phyloP scores from a whole-genome alignment of 768 basidiomycete species.

The Kwoniella pini region DNA sequence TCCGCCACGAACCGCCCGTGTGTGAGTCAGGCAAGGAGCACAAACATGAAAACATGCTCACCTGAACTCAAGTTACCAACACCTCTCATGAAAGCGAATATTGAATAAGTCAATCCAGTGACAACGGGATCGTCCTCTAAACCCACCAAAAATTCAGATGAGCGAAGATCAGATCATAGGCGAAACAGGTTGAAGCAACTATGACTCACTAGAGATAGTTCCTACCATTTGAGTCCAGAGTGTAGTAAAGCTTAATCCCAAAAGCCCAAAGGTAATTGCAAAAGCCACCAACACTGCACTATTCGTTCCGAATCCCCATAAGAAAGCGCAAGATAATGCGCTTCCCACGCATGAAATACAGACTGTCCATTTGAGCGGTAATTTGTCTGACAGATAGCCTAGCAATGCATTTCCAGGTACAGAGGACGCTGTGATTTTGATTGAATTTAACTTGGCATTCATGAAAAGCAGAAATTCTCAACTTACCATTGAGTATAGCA shows the following conservation, averaged over 20 bases:
- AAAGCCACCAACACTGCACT: constrained; percentile 35
- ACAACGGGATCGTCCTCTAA: constrained; percentile 40
- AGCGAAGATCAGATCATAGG: too few species aligned
- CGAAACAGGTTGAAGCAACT: too few species aligned
- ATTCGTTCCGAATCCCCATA: constrained; percentile 50
- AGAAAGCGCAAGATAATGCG: constrained; percentile 40
- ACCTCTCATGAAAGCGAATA: constrained; percentile 41
- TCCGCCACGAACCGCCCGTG: background rate
- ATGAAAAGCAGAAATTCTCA: too few species aligned
- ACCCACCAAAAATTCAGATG: constrained; percentile 23
- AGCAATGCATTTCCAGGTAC: constrained; percentile 40
- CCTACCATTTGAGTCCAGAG: constrained; percentile 46
- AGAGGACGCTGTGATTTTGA: constrained; percentile 37
- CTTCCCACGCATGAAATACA: constrained; percentile 37
- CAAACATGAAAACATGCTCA: constrained; percentile 5
- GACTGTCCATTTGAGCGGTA: constrained; percentile 37
- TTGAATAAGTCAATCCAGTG: constrained; percentile 35
- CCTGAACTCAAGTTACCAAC: constrained; percentile 48
- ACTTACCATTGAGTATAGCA: constrained; percentile 47
- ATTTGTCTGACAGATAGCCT: constrained; percentile 43
- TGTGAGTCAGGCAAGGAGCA: background rate
- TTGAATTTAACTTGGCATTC: background rate
- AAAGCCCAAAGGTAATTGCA: constrained; percentile 35
- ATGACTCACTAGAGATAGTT: constrained; percentile 38
- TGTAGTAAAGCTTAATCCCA: constrained; percentile 40